These are phyloP conservation scores for Nicotiana paniculata DNA, from an alignment of 257 asterid genomes.

Conservation along the genomic window DNA sequence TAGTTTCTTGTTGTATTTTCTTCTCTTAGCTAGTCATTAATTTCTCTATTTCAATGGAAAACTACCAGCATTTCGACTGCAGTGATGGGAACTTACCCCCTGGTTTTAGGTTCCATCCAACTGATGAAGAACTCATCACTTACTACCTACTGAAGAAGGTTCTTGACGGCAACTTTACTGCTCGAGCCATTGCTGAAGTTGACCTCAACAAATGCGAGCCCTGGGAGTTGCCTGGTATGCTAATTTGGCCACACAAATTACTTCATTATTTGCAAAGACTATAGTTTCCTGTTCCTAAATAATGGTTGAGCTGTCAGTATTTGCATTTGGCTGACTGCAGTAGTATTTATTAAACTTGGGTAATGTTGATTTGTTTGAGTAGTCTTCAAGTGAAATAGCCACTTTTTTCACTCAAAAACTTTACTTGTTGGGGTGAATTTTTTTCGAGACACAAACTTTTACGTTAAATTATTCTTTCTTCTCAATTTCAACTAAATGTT, in stretches of 20 bases:
- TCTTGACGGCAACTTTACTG: slow-evolving; percentile 48
- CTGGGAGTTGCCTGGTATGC: slow-evolving; percentile 80
- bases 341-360: background rate
- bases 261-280: too few species aligned
- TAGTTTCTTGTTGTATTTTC: background rate
- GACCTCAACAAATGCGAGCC: slow-evolving; percentile 96
- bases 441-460: background rate
- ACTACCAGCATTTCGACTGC: slow-evolving; percentile 22
- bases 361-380: background rate
- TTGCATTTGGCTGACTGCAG: background rate
- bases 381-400: too few species aligned
- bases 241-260: background rate
- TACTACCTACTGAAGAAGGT: slow-evolving; percentile 78
- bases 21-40: too few species aligned
- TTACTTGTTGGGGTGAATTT: too few species aligned
- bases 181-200: slow-evolving; percentile 76
- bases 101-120: slow-evolving; percentile 83
- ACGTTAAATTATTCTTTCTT: background rate
- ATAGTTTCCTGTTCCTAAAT: too few species aligned
- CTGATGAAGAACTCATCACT: slow-evolving; percentile 85
- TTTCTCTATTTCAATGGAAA: slow-evolving; percentile 34
- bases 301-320: too few species aligned
- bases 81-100: slow-evolving; percentile 59
- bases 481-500: background rate
- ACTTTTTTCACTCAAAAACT: background rate